phyloP scores from a whole-genome alignment of 805 yeast genomes.

The Schizosaccharomyces osmophilus region DNA sequence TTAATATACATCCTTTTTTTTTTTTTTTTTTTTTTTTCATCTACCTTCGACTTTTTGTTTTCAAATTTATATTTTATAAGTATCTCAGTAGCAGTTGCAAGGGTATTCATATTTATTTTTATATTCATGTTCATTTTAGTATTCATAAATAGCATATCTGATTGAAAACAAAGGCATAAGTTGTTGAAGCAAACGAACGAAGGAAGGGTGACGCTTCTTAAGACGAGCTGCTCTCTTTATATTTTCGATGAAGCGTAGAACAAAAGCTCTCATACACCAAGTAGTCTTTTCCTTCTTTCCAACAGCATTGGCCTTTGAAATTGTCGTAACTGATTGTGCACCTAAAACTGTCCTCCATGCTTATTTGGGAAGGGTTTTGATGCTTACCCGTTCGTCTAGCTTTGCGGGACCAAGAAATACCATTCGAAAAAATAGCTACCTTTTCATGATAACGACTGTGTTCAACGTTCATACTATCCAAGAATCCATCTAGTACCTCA shows the following conservation, averaged over 20 bases:
- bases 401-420: not conserved
- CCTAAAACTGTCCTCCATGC: not conserved
- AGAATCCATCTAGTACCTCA: not conserved
- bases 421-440: not conserved
- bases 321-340: not conserved
- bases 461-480: not conserved
- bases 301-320: not conserved
- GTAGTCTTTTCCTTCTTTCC: not conserved
- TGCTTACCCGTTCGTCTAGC: not conserved
- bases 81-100: no score
- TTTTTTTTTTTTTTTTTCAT: no score
- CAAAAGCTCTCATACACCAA: not conserved
- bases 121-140: no score
- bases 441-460: not conserved
- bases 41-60: no score
- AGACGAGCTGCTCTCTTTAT: not conserved
- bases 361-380: not conserved
- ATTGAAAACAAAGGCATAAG: no score
- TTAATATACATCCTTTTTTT: no score
- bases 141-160: no score
- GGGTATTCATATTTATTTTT: no score
- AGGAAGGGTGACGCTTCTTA: not conserved
- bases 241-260: not conserved
- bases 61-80: no score
- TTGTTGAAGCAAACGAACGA: no score